phyloP scores from a whole-genome alignment of 2,329 filamentous ascomycete species.

The Colletotrichum lini region DNA sequence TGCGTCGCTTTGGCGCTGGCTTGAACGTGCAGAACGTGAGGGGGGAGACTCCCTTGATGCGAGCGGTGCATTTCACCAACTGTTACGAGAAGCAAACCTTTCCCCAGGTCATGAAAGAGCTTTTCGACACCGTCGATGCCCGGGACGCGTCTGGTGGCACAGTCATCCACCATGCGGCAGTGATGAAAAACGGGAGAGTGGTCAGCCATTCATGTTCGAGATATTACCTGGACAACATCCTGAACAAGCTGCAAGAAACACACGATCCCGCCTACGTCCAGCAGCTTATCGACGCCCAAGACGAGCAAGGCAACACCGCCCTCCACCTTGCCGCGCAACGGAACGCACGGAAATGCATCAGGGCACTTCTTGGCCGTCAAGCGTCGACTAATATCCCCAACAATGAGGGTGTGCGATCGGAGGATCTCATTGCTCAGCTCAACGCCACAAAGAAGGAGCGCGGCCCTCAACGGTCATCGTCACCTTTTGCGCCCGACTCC shows the following conservation, averaged over 20 bases:
- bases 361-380: conserved; percentile 83
- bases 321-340: conserved; percentile 81
- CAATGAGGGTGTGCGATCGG: conserved; percentile 83
- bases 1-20: conserved; percentile 85
- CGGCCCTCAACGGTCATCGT: conserved; percentile 82
- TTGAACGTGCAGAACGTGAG: conserved; percentile 78
- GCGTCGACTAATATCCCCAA: conserved; percentile 89
- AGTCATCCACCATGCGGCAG: conserved; percentile 94
- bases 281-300: conserved; percentile 83
- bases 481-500: conserved; percentile 74
- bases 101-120: conserved; percentile 84
- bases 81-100: conserved; percentile 96
- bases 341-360: conserved; percentile 90
- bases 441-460: conserved; percentile 79
- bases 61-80: conserved; percentile 95
- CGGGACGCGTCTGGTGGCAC: conserved; percentile 87
- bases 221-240: conserved; percentile 93
- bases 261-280: conserved; percentile 84
- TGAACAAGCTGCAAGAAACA: conserved; percentile 87
- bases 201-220: conserved; percentile 90
- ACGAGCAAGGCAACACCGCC: conserved; percentile 91
- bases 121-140: conserved; percentile 85
- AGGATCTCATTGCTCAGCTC: conserved; percentile 83
- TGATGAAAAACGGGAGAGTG: conserved; percentile 84
- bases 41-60: conserved; percentile 94